phyloP scores from a whole-genome alignment of 2,329 filamentous ascomycete species.

The Colletotrichum navitas region DNA sequence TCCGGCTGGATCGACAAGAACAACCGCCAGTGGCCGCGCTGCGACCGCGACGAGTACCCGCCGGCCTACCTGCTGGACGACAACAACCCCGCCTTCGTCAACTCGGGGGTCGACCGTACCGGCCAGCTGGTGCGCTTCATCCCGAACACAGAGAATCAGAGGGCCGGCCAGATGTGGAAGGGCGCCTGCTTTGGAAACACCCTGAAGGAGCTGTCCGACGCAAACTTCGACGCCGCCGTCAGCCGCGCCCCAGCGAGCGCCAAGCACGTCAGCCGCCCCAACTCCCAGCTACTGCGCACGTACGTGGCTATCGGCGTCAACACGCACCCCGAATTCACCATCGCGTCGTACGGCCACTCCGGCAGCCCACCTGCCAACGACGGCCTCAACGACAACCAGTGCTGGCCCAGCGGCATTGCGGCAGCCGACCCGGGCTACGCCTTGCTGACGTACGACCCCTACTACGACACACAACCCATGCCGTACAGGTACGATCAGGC shows the following conservation, averaged over 20 bases:
- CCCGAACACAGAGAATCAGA: not conserved
- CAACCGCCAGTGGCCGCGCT: not conserved
- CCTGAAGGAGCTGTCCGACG: not conserved
- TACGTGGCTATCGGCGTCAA: not conserved
- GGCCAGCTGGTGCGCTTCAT: not conserved
- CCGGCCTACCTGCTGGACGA: not conserved
- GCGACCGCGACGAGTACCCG: not conserved
- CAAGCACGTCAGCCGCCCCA: not conserved
- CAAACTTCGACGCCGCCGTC: not conserved
- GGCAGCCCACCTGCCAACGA: constrained; percentile 35
- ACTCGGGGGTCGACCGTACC: not conserved
- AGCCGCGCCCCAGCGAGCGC: not conserved
- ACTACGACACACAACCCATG: constrained; percentile 36
- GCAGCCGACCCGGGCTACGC: constrained; percentile 44
- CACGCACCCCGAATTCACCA: constrained; percentile 21
- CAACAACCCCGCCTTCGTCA: not conserved
- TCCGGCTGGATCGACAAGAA: not conserved
- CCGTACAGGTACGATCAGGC: constrained; percentile 19
- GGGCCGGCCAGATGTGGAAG: not conserved
- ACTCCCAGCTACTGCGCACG: not conserved
- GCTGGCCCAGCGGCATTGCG: constrained; percentile 44
- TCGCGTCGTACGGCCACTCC: constrained; percentile 8
- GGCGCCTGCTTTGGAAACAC: not conserved
- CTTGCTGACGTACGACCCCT: constrained; percentile 43
- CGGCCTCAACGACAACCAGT: constrained; percentile 44